Evolutionary conservation across 2,329 filamentous ascomycete species (phyloP).

Genomic region (Neurospora sp.): DNA sequence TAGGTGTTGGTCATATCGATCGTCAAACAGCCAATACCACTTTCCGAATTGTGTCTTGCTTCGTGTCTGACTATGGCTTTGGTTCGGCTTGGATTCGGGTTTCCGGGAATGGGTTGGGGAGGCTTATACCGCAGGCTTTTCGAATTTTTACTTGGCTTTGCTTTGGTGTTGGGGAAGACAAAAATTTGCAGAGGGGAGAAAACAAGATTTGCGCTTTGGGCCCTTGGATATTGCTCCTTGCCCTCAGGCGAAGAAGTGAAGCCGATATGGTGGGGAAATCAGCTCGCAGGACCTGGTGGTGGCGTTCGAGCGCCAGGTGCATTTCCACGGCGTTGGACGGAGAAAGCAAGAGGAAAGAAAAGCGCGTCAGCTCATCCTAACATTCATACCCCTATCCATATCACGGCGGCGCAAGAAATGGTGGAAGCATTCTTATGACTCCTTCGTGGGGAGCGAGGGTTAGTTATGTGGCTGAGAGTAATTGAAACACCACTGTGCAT

Average conservation of each 20-base stretch:
- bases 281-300: not conserved
- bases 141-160: not conserved
- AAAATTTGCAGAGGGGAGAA: constrained; percentile 1
- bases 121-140: not conserved
- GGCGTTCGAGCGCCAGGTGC: constrained; percentile 3
- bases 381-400: not conserved
- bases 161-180: constrained; percentile 1
- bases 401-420: not conserved
- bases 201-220: constrained; percentile 4
- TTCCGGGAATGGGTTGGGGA: not conserved
- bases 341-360: not conserved
- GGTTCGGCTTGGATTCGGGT: not conserved
- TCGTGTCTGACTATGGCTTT: not conserved
- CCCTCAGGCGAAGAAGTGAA: not conserved
- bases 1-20: not conserved
- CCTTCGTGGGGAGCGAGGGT: not conserved
- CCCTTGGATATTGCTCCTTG: not conserved
- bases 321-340: not conserved
- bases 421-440: not conserved
- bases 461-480: not conserved
- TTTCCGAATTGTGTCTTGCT: not conserved
- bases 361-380: not conserved
- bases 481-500: not conserved
- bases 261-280: not conserved
- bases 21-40: not conserved